These are phyloP conservation scores for Epithele typhae DNA, from an alignment of 768 basidiomycete genomes.

Conservation along the genomic window DNA sequence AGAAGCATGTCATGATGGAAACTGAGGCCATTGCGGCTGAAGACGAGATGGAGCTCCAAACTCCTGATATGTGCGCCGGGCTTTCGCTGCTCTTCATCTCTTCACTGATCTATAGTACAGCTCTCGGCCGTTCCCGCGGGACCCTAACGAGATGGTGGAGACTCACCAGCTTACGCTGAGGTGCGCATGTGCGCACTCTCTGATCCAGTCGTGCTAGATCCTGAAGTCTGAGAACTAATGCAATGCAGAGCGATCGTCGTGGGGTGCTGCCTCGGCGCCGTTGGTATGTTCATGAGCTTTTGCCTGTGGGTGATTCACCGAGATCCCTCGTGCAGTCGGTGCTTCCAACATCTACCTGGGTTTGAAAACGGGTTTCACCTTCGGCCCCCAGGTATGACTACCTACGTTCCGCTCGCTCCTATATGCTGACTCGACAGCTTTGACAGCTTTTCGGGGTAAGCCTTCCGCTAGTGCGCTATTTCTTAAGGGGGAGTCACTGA, in stretches of 20 bases:
- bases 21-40: neutral
- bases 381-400: conserved; percentile 42
- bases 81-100: neutral
- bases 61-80: neutral
- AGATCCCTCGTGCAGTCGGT: conserved; percentile 45
- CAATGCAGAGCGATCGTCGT: conserved; percentile 14
- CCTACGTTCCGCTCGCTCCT: neutral
- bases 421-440: neutral
- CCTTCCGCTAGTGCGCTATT: too few species aligned
- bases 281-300: neutral
- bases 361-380: conserved; percentile 64
- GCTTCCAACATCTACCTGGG: conserved; percentile 67
- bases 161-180: conserved; percentile 49
- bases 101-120: neutral
- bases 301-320: too few species aligned
- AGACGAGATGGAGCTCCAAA: neutral
- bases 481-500: too few species aligned
- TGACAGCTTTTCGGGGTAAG: conserved; percentile 45
- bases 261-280: conserved; percentile 14
- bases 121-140: conserved; percentile 46
- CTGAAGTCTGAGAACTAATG: neutral
- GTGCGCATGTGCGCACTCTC: conserved; percentile 13
- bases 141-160: conserved; percentile 43
- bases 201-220: too few species aligned
- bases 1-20: neutral